Percentiles rank a stretch among this genome's conserved stretches.
phyloP scores from a whole-genome alignment of 2,329 filamentous ascomycete genomes.

The Fusarium citri region DNA sequence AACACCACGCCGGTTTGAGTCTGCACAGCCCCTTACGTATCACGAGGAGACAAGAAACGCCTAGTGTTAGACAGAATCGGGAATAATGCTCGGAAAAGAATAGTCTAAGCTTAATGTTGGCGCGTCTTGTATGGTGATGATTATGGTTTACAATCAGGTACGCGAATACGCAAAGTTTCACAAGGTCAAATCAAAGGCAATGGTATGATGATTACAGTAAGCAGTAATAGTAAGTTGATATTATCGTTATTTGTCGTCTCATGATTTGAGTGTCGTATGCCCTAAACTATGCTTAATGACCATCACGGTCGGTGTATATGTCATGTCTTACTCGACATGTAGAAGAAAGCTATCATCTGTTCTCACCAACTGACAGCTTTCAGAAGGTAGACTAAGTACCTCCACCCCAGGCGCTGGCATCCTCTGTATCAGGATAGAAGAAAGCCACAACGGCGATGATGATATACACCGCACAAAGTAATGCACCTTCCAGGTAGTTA shows the following conservation, averaged over 20 bases:
- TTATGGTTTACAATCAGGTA: neutral
- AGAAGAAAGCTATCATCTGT: neutral
- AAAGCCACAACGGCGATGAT: constrained; percentile 76
- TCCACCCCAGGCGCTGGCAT: constrained; percentile 58
- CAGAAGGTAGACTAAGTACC: constrained; percentile 6
- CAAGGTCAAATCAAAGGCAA: neutral
- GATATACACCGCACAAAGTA: constrained; percentile 74
- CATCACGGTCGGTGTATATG: neutral
- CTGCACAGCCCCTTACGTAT: constrained; percentile 23
- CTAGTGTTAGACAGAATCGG: neutral
- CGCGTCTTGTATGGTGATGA: neutral
- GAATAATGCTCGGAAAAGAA: neutral
- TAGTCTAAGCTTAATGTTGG: neutral
- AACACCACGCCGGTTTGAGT: constrained; percentile 32
- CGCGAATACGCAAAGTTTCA: neutral
- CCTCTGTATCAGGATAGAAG: constrained; percentile 68
- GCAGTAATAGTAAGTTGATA: neutral
- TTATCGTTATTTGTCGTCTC: neutral
- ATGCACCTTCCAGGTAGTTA: constrained; percentile 85
- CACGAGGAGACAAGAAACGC: constrained; percentile 5
- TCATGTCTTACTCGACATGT: neutral
- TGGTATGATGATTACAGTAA: neutral
- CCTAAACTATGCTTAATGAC: neutral
- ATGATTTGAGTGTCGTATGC: constrained; percentile 6
- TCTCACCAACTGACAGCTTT: constrained; percentile 17